Percentiles rank a stretch among this genome's conserved stretches.
phyloP scores from a whole-genome alignment of 2,329 filamentous ascomycete species.

The Fragosphaeria purpurea region DNA sequence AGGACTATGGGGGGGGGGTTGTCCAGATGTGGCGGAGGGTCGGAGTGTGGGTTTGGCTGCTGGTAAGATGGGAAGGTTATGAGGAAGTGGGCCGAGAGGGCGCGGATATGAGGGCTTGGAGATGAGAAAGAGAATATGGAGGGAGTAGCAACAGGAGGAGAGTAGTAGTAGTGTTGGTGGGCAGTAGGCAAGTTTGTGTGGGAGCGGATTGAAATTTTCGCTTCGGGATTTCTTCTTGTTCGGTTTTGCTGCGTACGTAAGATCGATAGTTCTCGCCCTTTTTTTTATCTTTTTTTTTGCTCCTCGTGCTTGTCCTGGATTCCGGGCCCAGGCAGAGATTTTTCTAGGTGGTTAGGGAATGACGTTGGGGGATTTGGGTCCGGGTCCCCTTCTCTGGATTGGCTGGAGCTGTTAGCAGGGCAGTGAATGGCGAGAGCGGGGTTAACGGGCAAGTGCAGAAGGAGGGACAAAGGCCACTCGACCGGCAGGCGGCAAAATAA shows the following conservation, averaged over 20 bases:
- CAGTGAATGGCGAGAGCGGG: conserved; percentile 9
- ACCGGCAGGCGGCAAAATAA: neutral
- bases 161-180: too few relatives aligned
- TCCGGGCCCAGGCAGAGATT: too few relatives aligned
- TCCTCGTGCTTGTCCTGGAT: too few relatives aligned
- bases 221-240: conserved; percentile 7
- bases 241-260: neutral
- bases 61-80: neutral
- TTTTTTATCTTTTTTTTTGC: neutral
- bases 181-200: too few relatives aligned
- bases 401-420: conserved; percentile 8
- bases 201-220: neutral
- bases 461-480: too few relatives aligned
- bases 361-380: conserved; percentile 11
- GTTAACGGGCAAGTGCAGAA: neutral
- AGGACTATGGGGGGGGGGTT: conserved; percentile 17
- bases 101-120: conserved; percentile 4
- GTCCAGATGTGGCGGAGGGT: conserved; percentile 11
- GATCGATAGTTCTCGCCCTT: conserved; percentile 1
- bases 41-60: conserved; percentile 5
- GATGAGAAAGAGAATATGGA: neutral
- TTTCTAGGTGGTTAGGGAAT: conserved; percentile 10
- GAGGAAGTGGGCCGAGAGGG: conserved; percentile 1
- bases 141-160: too few relatives aligned
- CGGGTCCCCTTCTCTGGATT: neutral